Evolutionary conservation across 768 basidiomycete genomes (phyloP), one percentile per base, ranked within the genome.

Genomic region (Cystobasidium tubakii): DNA sequence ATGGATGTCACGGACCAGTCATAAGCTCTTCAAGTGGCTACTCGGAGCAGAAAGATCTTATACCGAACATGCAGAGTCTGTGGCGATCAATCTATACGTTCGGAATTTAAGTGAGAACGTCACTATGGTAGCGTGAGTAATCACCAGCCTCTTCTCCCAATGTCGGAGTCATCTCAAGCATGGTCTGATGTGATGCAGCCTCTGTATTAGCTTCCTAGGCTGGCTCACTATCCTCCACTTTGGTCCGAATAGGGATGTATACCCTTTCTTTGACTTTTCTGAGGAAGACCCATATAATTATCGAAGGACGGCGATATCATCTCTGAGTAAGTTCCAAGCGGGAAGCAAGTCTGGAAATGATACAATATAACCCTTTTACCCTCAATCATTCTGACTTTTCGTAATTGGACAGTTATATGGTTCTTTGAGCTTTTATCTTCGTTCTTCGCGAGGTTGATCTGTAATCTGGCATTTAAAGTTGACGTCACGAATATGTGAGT

Each of bases 231-330:
- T 82, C 23, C 63, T 75, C n/a, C 75, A 83, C 76, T 83, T 81
- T 74, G 83, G 82, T 0, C 82, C 82, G 0, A 84, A 84, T 77
- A 60, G 75, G 76, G 78, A 80, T 33, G 79, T 83, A 67, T 84
- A 83, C 75, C 83, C 83, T 1, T 83, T 83, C 81, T 84, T 84
- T 79, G 70, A 78, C 13, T 82, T 84, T 74, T 77, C 74, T 63
- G 54, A 77, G 17, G 80, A 81, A 46, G 83, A 83, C 69, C 83
- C 83, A 1, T 84, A 84, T 77, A 84, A 82, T 1, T 84, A 82
- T 73, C 77, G 80, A 13, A 76, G 83, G 62, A 84, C 83, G 0
- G 81, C 82, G 57, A 77, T 78, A 17, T 83, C 83, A 3, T 82
- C 82, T 21, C 77, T 79, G 23, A 60, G 69, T 71, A 27, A 55